These are phyloP conservation scores for Metarhizium sp. DNA, from an alignment of 2,329 filamentous ascomycete genomes.

Conservation along the genomic window DNA sequence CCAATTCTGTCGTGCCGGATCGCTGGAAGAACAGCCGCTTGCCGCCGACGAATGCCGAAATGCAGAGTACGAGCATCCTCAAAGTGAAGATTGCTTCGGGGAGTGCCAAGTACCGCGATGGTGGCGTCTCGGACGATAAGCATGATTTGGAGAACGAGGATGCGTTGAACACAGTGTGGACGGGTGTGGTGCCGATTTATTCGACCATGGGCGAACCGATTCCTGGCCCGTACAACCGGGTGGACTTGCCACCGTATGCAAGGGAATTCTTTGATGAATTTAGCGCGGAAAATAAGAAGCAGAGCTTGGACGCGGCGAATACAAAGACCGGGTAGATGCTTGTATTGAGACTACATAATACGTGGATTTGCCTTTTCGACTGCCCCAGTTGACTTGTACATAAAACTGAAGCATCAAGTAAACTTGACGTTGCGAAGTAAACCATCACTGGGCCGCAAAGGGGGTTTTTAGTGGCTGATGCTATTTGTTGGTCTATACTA, in stretches of 20 bases:
- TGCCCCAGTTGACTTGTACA: neutral
- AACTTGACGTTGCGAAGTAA: too few species aligned
- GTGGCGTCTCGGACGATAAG: conserved; percentile 48
- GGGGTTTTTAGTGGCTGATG: too few species aligned
- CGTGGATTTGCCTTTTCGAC: neutral
- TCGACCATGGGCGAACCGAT: conserved; percentile 55
- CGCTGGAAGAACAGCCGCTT: conserved; percentile 62
- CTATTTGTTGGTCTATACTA: too few species aligned
- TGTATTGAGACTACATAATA: neutral
- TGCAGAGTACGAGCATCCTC: conserved; percentile 65
- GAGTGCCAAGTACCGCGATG: conserved; percentile 65
- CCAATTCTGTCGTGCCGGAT: conserved; percentile 58
- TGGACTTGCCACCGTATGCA: conserved; percentile 55
- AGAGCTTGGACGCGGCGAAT: conserved; percentile 16
- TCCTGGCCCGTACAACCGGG: conserved; percentile 47
- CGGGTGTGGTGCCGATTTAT: conserved; percentile 53
- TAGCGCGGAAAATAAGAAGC: conserved; percentile 25
- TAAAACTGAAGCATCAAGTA: neutral
- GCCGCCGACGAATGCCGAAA: conserved; percentile 64
- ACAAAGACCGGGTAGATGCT: conserved; percentile 7
- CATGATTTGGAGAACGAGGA: conserved; percentile 35
- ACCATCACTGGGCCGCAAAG: too few species aligned
- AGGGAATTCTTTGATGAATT: conserved; percentile 27
- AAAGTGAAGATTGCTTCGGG: conserved; percentile 59
- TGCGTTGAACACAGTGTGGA: conserved; percentile 38